A percentile compares a stretch with the other conserved stretches of the same genome.
Conservation (phyloP, 1,284 basidiomycete genomes). For the Sanghuangporus weigelae region DNA sequence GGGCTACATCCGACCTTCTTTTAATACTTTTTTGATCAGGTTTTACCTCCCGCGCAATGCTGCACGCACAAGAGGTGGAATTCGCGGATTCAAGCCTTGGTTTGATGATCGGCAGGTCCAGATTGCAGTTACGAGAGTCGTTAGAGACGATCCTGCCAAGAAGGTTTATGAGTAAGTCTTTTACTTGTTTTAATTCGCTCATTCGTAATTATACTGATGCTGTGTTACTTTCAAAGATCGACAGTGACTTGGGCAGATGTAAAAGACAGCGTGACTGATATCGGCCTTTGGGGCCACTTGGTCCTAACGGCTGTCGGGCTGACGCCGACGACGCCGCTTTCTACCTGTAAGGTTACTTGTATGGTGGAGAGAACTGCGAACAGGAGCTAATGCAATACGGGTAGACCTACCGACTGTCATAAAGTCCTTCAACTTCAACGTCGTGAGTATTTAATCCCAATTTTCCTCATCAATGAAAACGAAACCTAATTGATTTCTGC, state of each 20-base stretch:
- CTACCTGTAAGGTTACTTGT: conserved; percentile 27
- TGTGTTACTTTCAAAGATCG: conserved; percentile 24
- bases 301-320: conserved; percentile 30
- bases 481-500: neutral
- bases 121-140: conserved; percentile 32
- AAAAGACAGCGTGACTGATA: conserved; percentile 31
- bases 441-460: conserved; percentile 14
- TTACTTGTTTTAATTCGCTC: neutral
- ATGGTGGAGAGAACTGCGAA: neutral
- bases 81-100: conserved; percentile 32
- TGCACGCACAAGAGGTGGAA: conserved; percentile 26
- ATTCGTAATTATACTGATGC: neutral
- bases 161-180: conserved; percentile 30
- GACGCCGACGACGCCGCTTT: conserved; percentile 32
- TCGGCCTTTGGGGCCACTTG: conserved; percentile 33
- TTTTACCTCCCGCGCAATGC: conserved; percentile 32
- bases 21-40: conserved; percentile 21
- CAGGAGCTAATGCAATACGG: neutral
- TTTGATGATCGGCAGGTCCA: conserved; percentile 30
- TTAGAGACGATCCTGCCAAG: conserved; percentile 34
- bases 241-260: conserved; percentile 31
- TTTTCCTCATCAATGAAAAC: neutral
- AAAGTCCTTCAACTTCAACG: conserved; percentile 35
- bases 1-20: neutral
- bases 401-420: conserved; percentile 34